phyloP scores from a whole-genome alignment of 179 eudicot genomes.

The Vitellaria paradoxa region DNA sequence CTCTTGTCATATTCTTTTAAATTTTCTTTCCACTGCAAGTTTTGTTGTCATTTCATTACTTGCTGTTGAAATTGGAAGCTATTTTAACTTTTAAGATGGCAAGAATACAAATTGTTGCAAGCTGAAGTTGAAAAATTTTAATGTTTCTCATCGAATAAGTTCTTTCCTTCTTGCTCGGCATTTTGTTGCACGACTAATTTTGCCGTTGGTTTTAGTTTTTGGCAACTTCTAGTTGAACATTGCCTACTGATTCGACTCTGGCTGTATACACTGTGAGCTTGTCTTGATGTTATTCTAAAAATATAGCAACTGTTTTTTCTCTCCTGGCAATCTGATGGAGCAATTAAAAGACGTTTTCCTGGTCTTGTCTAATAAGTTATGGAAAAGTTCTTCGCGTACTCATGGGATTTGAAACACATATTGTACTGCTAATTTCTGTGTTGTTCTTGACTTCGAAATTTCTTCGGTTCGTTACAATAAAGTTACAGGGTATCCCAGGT shows the following conservation, averaged over 20 bases:
- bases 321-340: neutral
- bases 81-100: neutral
- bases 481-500: conserved; percentile 34
- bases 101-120: neutral
- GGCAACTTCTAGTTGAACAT: neutral
- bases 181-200: neutral
- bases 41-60: too few relatives aligned
- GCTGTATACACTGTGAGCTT: neutral
- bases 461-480: neutral
- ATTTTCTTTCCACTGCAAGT: too few relatives aligned
- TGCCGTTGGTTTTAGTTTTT: neutral
- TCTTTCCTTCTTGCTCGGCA: neutral
- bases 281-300: neutral
- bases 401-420: too few relatives aligned
- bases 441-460: neutral
- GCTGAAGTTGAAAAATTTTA: neutral
- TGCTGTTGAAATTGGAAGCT: neutral
- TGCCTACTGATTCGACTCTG: neutral
- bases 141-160: neutral
- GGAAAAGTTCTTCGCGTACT: neutral
- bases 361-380: neutral
- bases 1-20: neutral
- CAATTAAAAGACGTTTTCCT: neutral
- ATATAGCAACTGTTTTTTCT: neutral
- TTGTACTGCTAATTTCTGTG: neutral